Conservation (phyloP, 805 yeast species). For the Kregervanrija pseudodelftensis region DNA sequence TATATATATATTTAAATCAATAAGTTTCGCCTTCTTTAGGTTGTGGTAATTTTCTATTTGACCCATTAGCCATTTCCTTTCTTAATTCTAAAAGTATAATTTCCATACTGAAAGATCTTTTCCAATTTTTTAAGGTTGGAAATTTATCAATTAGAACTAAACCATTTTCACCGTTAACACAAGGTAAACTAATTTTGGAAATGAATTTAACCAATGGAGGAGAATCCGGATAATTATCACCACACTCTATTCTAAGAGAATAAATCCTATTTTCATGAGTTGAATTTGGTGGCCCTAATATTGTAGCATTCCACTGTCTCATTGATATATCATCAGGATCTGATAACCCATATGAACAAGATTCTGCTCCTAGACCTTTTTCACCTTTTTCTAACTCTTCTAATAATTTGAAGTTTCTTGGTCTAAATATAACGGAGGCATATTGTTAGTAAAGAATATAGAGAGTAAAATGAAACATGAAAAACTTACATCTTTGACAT, state of each 20-base stretch:
- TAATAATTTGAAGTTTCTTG: constrained; percentile 87
- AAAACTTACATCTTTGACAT: constrained; percentile 23
- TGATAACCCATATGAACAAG: constrained; percentile 90
- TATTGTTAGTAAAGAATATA: background rate
- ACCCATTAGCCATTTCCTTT: constrained; percentile 79
- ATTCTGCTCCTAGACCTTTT: constrained; percentile 94
- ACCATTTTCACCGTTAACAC: constrained; percentile 67
- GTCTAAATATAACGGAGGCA: constrained; percentile 24
- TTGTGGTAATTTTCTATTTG: constrained; percentile 80
- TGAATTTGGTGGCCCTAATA: constrained; percentile 83
- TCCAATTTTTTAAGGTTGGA: constrained; percentile 76
- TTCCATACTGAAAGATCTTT: constrained; percentile 86
- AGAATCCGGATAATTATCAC: constrained; percentile 73
- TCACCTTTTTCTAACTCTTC: constrained; percentile 98
- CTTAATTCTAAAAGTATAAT: constrained; percentile 83
- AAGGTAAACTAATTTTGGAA: constrained; percentile 83
- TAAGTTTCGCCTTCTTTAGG: constrained; percentile 79
- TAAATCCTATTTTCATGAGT: constrained; percentile 92
- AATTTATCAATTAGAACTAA: constrained; percentile 46
- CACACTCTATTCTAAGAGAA: constrained; percentile 75
- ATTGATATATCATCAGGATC: constrained; percentile 87
- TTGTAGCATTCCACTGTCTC: constrained; percentile 97
- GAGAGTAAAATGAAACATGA: constrained; percentile 2
- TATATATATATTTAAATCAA: background rate
- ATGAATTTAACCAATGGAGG: constrained; percentile 82